Percentiles rank a stretch among this genome's conserved stretches.
These are phyloP conservation scores for Suillus subluteus DNA, from an alignment of 768 basidiomycete genomes.

Conservation along the genomic window DNA sequence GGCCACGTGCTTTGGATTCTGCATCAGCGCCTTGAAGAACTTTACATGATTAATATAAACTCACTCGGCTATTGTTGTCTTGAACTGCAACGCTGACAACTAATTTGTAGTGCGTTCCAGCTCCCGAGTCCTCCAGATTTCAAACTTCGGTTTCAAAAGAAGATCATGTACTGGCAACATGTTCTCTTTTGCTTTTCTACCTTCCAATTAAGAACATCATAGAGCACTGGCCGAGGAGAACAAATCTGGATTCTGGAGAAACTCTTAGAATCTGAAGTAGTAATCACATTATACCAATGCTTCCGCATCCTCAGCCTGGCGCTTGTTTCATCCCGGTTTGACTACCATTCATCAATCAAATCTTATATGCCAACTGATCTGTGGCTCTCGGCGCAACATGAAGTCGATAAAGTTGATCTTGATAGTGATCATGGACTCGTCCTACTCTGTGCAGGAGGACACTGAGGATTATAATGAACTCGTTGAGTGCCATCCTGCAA, in stretches of 20 bases:
- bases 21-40: no score
- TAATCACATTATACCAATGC: constrained; percentile 86
- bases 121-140: no score
- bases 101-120: no score
- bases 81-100: no score
- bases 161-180: constrained; percentile 14
- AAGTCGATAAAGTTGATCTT: constrained; percentile 88
- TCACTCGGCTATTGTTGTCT: no score
- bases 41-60: no score
- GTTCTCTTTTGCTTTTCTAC: neutral
- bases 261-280: constrained; percentile 82
- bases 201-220: constrained; percentile 11
- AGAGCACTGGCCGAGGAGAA: constrained; percentile 97
- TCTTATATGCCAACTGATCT: constrained; percentile 91
- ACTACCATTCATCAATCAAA: constrained; percentile 88
- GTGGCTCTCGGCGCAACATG: constrained; percentile 85
- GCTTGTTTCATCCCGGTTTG: constrained; percentile 92
- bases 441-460: constrained; percentile 85
- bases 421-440: constrained; percentile 68
- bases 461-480: constrained; percentile 93
- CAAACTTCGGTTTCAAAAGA: no score
- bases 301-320: constrained; percentile 89
- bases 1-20: no score
- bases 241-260: constrained; percentile 92
- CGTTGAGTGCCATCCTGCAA: constrained; percentile 75